These are phyloP conservation scores for Moniliophthora roreri DNA, from an alignment of 1,284 basidiomycete species.

Conservation along the genomic window DNA sequence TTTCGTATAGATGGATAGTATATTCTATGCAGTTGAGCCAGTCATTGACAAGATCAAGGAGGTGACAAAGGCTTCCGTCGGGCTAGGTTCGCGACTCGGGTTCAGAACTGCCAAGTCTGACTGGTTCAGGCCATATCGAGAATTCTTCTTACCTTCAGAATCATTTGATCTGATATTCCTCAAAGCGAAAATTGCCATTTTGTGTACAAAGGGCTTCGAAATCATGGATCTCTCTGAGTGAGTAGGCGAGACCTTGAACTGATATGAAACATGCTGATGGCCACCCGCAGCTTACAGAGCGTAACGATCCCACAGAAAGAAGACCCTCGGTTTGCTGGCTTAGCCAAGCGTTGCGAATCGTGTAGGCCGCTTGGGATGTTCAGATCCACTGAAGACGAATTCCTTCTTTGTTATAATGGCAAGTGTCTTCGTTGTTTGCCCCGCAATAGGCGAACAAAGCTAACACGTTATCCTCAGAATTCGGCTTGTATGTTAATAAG, in stretches of 20 bases:
- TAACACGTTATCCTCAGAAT: conserved; percentile 61
- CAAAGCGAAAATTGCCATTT: conserved; percentile 77
- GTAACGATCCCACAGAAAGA: conserved; percentile 74
- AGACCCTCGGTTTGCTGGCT: conserved; percentile 58
- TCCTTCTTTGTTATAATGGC: conserved; percentile 82
- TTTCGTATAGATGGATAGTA: conserved; percentile 67
- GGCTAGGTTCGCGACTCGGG: conserved; percentile 70
- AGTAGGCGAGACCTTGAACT: conserved; percentile 24
- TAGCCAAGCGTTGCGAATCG: conserved; percentile 70
- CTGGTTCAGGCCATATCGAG: conserved; percentile 90
- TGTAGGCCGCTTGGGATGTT: conserved; percentile 80
- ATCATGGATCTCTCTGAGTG: conserved; percentile 48
- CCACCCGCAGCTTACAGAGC: conserved; percentile 60
- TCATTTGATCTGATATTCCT: conserved; percentile 77
- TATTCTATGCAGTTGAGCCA: conserved; percentile 93
- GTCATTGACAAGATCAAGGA: conserved; percentile 85
- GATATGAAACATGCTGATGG: not conserved
- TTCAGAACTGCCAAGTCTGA: conserved; percentile 79
- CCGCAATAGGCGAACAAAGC: conserved; percentile 13
- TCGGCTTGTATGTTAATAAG: conserved; percentile 74
- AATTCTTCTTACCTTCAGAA: conserved; percentile 54
- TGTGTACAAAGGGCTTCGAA: conserved; percentile 81
- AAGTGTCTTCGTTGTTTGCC: conserved; percentile 19
- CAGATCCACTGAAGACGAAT: conserved; percentile 73
- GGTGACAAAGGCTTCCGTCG: conserved; percentile 61